These are phyloP conservation scores for Vigna nakashimae DNA, from an alignment of 306 rosid genomes.

Conservation along the genomic window DNA sequence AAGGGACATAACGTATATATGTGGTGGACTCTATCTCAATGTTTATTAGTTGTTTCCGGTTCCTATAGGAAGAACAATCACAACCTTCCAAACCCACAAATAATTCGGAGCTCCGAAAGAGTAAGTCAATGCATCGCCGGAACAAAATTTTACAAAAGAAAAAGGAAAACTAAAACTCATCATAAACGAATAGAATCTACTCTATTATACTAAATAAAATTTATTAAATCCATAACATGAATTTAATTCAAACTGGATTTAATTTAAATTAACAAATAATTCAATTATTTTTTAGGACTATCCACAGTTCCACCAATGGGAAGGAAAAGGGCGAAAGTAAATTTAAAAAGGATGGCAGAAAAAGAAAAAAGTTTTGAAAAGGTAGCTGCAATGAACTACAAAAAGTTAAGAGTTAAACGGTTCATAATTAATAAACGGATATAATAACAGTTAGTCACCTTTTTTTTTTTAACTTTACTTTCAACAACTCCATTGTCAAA, in stretches of 20 bases:
- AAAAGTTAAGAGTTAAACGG: slow-evolving; percentile 36
- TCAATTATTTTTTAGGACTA: too few species aligned
- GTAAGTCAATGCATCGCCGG: neutral
- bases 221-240: too few species aligned
- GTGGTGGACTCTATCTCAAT: neutral
- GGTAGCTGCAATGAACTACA: slow-evolving; percentile 14
- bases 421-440: slow-evolving; percentile 32
- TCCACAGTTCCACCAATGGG: too few species aligned
- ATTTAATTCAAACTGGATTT: neutral
- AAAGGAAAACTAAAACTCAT: too few species aligned
- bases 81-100: neutral
- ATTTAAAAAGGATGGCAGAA: neutral
- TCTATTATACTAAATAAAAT: too few species aligned
- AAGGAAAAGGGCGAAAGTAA: neutral
- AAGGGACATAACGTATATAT: neutral
- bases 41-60: neutral
- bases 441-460: neutral
- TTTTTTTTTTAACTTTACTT: slow-evolving; percentile 23
- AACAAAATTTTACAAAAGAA: neutral
- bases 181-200: too few species aligned
- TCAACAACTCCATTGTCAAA: neutral
- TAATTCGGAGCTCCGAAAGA: neutral
- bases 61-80: neutral
- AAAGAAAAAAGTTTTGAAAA: slow-evolving; percentile 28
- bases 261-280: too few species aligned